A percentile compares a stretch with the other conserved stretches of the same genome.
These are phyloP conservation scores for Arthrinium puccinioides DNA, from an alignment of 2,329 filamentous ascomycete genomes.

Conservation along the genomic window DNA sequence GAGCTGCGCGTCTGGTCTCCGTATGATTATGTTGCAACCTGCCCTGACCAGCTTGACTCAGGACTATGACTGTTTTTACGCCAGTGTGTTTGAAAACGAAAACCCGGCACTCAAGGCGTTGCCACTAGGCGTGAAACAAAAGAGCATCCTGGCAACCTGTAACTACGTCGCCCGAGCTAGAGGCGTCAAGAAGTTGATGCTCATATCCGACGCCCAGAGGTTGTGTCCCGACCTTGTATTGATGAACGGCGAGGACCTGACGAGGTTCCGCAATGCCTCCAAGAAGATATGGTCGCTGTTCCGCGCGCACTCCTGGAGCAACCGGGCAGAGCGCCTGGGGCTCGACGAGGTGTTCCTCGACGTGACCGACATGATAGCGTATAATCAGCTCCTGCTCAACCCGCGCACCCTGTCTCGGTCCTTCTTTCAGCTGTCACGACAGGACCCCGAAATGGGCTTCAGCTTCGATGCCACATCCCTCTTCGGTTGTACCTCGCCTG, in stretches of 20 bases:
- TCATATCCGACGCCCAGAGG: slow-evolving; percentile 72
- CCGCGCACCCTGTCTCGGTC: slow-evolving; percentile 54
- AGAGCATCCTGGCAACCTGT: slow-evolving; percentile 86
- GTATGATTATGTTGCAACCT: background rate
- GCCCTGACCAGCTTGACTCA: slow-evolving; percentile 19
- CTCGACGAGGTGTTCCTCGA: slow-evolving; percentile 89
- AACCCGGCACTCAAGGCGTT: slow-evolving; percentile 64
- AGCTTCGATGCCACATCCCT: slow-evolving; percentile 63
- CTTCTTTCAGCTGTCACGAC: slow-evolving; percentile 70
- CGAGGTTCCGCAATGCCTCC: slow-evolving; percentile 77
- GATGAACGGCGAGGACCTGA: slow-evolving; percentile 79
- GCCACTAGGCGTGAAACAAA: slow-evolving; percentile 83
- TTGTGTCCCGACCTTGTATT: slow-evolving; percentile 80
- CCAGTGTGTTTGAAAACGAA: slow-evolving; percentile 79
- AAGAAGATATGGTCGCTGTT: slow-evolving; percentile 74
- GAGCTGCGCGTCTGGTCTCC: background rate
- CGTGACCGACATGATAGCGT: slow-evolving; percentile 77
- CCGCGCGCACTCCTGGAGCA: slow-evolving; percentile 67
- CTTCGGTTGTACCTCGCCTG: slow-evolving; percentile 49
- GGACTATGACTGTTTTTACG: slow-evolving; percentile 92
- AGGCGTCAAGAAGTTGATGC: slow-evolving; percentile 76
- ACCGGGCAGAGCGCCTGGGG: slow-evolving; percentile 71
- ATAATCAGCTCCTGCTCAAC: slow-evolving; percentile 71
- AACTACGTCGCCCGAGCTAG: slow-evolving; percentile 81
- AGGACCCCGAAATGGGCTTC: slow-evolving; percentile 76